Conservation (phyloP, 345 rosid species). For the Syzygium grande region DNA sequence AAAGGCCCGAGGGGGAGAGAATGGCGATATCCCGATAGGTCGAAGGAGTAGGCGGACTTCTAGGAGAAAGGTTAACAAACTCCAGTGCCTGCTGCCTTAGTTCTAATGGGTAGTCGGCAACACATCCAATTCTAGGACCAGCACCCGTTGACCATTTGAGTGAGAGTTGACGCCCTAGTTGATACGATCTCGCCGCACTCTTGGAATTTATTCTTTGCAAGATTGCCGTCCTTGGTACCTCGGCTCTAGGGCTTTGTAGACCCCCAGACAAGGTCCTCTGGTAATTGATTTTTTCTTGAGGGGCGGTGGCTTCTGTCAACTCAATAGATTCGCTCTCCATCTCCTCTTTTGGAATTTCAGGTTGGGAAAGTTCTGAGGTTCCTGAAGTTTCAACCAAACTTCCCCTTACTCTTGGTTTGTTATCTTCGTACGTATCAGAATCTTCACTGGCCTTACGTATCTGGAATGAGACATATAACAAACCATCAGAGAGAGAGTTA, state of each 20-base stretch:
- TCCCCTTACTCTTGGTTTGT: constrained; percentile 6
- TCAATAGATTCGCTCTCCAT: constrained; percentile 3
- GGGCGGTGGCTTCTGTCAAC: constrained; percentile 14
- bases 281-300: constrained; percentile 24
- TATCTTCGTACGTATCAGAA: constrained; percentile 39
- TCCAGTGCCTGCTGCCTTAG: constrained; percentile 77
- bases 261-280: constrained; percentile 75
- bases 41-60: constrained; percentile 18
- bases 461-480: constrained; percentile 20
- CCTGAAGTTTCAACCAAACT: not conserved
- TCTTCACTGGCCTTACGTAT: constrained; percentile 57
- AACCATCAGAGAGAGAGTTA: not conserved
- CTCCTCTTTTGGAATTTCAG: constrained; percentile 14
- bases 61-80: constrained; percentile 68
- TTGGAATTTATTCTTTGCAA: constrained; percentile 85
- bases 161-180: constrained; percentile 73
- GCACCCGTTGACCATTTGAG: constrained; percentile 89
- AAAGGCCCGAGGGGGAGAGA: not conserved
- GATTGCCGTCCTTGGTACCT: constrained; percentile 50
- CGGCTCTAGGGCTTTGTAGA: constrained; percentile 58
- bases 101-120: constrained; percentile 78
- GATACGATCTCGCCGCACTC: constrained; percentile 60
- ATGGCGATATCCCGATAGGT: not conserved
- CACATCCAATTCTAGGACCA: constrained; percentile 93
- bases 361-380: constrained; percentile 10